Evolutionary conservation across 306 rosid species (phyloP).

Genomic region (Quercus suber): DNA sequence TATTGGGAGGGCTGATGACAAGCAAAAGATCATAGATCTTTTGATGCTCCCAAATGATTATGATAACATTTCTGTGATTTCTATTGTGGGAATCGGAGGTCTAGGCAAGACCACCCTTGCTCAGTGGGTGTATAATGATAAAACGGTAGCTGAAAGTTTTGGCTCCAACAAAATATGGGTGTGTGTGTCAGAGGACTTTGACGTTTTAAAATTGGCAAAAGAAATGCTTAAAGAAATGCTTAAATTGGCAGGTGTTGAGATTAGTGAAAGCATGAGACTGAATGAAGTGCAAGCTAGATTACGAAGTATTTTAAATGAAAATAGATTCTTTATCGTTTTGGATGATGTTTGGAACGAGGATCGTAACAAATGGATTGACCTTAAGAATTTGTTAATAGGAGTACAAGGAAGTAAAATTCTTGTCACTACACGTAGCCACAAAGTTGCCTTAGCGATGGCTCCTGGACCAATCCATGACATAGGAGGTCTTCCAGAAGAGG

Average conservation of each 20-base stretch:
- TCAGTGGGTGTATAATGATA: slow-evolving; percentile 22
- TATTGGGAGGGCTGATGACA: no score
- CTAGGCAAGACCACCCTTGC: slow-evolving; percentile 30
- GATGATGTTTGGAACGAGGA: slow-evolving; percentile 50
- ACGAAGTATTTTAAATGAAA: neutral
- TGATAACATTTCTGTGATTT: slow-evolving; percentile 5
- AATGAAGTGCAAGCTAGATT: neutral
- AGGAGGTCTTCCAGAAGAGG: slow-evolving; percentile 17
- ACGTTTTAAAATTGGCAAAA: neutral
- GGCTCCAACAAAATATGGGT: slow-evolving; percentile 18
- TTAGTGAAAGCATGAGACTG: neutral
- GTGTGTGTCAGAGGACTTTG: slow-evolving; percentile 12
- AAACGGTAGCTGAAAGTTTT: neutral
- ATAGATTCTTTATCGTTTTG: slow-evolving; percentile 30
- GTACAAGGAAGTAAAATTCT: slow-evolving; percentile 37
- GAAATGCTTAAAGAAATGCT: slow-evolving; percentile 9
- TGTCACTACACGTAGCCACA: slow-evolving; percentile 34
- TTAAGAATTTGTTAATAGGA: slow-evolving; percentile 19
- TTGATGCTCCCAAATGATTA: neutral
- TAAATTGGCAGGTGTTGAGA: neutral
- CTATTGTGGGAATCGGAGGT: slow-evolving; percentile 25
- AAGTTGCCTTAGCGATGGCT: slow-evolving; percentile 23
- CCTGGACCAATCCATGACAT: slow-evolving; percentile 10
- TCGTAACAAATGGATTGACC: slow-evolving; percentile 20
- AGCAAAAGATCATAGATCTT: neutral